phyloP scores from a whole-genome alignment of 1,284 basidiomycete species.

The Ceratobasidium sp. region DNA sequence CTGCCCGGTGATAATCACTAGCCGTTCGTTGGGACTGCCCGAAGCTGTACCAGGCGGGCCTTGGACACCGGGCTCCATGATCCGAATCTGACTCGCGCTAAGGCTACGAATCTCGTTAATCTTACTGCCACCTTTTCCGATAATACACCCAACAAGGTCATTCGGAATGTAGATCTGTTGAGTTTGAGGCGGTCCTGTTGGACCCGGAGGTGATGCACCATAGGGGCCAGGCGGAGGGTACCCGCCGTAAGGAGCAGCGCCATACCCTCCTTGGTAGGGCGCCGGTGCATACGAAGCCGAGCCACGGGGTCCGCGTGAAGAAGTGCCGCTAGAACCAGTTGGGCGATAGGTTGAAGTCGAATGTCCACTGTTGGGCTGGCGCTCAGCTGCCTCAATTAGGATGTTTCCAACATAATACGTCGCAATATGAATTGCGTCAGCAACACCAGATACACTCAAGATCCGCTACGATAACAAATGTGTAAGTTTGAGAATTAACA shows the following conservation, averaged over 20 bases:
- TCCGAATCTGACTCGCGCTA: constrained; percentile 96
- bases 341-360: constrained; percentile 56
- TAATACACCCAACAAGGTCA: constrained; percentile 97
- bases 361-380: constrained; percentile 62
- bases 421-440: constrained; percentile 99
- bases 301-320: constrained; percentile 40
- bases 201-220: constrained; percentile 48
- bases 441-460: constrained; percentile 96
- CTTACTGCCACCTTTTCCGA: constrained; percentile 97
- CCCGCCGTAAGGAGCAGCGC: constrained; percentile 45
- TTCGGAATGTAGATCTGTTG: constrained; percentile 99
- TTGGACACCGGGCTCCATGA: constrained; percentile 95
- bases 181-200: constrained; percentile 79
- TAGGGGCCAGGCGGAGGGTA: constrained; percentile 51
- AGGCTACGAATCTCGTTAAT: constrained; percentile 98
- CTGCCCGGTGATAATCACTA: constrained; percentile 95
- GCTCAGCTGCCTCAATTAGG: constrained; percentile 90
- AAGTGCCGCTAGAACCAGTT: constrained; percentile 47
- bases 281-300: constrained; percentile 68
- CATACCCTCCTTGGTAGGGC: constrained; percentile 33
- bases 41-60: constrained; percentile 62
- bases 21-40: constrained; percentile 81
- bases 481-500: background rate
- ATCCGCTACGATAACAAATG: constrained; percentile 72
- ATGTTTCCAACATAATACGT: constrained; percentile 99